phyloP scores from a whole-genome alignment of 352 stramenopile genomes.

The Globisporangium rhizosaccharum region DNA sequence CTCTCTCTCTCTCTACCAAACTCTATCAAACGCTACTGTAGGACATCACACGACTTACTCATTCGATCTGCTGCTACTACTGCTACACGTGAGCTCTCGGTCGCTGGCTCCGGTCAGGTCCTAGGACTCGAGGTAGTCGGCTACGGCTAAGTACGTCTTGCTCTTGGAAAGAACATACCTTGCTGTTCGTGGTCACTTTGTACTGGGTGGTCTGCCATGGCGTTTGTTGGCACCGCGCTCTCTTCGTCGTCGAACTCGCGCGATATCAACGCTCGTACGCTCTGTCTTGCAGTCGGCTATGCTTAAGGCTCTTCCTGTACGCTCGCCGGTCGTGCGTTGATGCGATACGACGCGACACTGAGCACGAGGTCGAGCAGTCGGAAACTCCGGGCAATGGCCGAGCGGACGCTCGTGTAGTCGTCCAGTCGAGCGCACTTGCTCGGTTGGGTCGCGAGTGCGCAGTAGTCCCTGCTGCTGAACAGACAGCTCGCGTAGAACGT shows the following conservation, averaged over 20 bases:
- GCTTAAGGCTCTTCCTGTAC: neutral
- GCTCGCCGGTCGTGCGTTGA: neutral
- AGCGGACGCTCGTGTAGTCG: slow-evolving; percentile 9
- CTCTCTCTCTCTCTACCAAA: slow-evolving; percentile 8
- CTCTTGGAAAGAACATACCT: no score
- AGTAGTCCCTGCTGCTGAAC: slow-evolving; percentile 8
- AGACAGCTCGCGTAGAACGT: slow-evolving; percentile 13
- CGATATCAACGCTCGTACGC: slow-evolving; percentile 9
- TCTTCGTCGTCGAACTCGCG: no score
- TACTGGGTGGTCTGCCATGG: no score
- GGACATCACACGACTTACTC: no score
- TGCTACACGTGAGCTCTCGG: no score
- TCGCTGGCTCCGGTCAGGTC: no score
- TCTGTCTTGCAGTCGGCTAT: slow-evolving; percentile 17
- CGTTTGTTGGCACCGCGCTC: no score
- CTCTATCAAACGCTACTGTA: no score
- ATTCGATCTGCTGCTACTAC: no score
- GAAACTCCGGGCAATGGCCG: slow-evolving; percentile 5
- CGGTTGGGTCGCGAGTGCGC: neutral
- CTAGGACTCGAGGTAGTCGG: no score
- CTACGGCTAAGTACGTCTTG: no score
- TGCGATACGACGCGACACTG: slow-evolving; percentile 6
- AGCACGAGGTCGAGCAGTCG: slow-evolving; percentile 7
- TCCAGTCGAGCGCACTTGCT: slow-evolving; percentile 1
- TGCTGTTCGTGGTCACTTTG: no score